phyloP scores from a whole-genome alignment of 2,329 filamentous ascomycete genomes.

The Talaromyces sp. region DNA sequence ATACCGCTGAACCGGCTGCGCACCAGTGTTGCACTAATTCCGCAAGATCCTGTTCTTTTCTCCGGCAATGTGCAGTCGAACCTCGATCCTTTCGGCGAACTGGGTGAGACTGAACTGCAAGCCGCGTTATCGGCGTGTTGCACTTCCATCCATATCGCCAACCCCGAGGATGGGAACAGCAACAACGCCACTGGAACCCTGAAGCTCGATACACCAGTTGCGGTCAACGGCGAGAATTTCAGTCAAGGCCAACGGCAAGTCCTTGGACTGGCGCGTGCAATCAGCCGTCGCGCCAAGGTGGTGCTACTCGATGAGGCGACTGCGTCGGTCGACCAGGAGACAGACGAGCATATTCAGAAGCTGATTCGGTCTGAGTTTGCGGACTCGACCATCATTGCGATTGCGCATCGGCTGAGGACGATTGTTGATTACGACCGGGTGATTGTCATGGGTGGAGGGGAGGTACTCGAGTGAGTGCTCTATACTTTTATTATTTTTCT shows the following conservation, averaged over 20 bases:
- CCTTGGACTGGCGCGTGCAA: constrained; percentile 55
- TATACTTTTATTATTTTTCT: no score
- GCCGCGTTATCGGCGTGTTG: constrained; percentile 21
- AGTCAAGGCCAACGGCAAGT: constrained; percentile 59
- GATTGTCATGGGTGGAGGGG: constrained; percentile 52
- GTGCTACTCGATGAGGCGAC: constrained; percentile 62
- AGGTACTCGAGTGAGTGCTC: constrained; percentile 46
- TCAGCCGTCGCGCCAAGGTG: constrained; percentile 52
- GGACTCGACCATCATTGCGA: constrained; percentile 57
- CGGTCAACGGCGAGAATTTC: constrained; percentile 45
- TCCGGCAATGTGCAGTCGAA: constrained; percentile 55
- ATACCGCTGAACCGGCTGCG: constrained; percentile 48
- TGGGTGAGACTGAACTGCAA: constrained; percentile 43
- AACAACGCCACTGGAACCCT: constrained; percentile 20
- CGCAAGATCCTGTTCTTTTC: constrained; percentile 56
- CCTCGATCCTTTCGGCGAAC: constrained; percentile 53
- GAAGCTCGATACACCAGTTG: constrained; percentile 47
- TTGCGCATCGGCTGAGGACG: constrained; percentile 61
- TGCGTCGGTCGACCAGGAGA: constrained; percentile 57
- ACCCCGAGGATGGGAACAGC: constrained; percentile 27
- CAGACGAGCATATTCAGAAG: constrained; percentile 54
- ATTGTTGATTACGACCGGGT: constrained; percentile 58
- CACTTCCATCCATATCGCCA: constrained; percentile 5
- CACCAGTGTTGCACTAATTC: constrained; percentile 53
- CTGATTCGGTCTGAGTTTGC: constrained; percentile 49